Base-by-base conservation (phyloP, 1,139 yeast species). In the Geotrichum fermentans region DNA sequence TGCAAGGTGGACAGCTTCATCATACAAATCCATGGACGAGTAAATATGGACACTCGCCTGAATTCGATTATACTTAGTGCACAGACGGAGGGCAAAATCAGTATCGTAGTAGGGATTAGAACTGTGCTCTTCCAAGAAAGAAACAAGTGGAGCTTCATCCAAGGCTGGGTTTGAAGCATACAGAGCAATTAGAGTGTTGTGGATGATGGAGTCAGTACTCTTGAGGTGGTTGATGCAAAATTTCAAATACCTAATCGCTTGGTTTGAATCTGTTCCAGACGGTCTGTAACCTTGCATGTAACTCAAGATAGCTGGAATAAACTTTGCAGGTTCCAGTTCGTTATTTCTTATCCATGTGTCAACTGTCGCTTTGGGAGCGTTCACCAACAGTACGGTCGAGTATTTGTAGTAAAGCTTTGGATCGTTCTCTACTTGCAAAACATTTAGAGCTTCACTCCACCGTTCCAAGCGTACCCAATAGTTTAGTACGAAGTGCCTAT, bases 1-100 rank as follows among this genome's bases (percentile, higher is more conserved):
- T 0, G 97, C 94, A 52, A 90, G 63, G 45, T 74, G 73, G 36
- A 90, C 79, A 0, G 97, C 97, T 52, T 86, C 92, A 53, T 87
- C 95, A 61, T 75, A 86, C 44, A 84, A 72, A 4, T 75, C 79
- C 70, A 87, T 69, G 50, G 79, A 73, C 1, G 90, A 78, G 57
- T 85, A 79, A 30, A 92, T 76, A 52, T 78, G 75, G 4, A 88
- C 80, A 0, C 95, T 88, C 0, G 90, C 77, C 53, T 78, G 78
- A 43, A 74, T 72, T 52, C 78, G 79, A 14, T 75, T 66, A 59
- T 78, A 75, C 45, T 76, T 75, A 46, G 84, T 73, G 59, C 96
- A 86, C 36, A 89, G 66, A 49, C 97, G 71, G 40, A 92, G 66
- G 1, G 90, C 78, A 56, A 85, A 86, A 56, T 87, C 89, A 2